phyloP scores from a whole-genome alignment of 306 rosid genomes.

The Quercus glauca region DNA sequence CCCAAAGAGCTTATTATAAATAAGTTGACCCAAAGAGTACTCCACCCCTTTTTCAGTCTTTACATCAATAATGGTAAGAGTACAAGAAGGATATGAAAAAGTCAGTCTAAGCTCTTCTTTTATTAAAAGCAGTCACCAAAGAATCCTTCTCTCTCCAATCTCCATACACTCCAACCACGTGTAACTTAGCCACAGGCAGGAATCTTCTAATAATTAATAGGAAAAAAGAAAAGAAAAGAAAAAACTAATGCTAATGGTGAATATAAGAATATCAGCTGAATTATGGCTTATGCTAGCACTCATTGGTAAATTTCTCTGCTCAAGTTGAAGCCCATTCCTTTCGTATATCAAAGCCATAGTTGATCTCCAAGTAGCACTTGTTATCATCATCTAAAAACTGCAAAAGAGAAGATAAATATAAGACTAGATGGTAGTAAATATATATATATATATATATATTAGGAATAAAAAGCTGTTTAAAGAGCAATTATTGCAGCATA shows the following conservation, averaged over 20 bases:
- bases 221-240: background rate
- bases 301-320: slow-evolving; percentile 14
- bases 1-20: background rate
- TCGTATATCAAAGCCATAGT: slow-evolving; percentile 74
- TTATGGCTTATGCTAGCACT: slow-evolving; percentile 4
- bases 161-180: slow-evolving; percentile 18
- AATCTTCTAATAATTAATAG: background rate
- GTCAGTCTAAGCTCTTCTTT: slow-evolving; percentile 7
- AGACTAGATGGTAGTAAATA: background rate
- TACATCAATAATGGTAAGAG: background rate
- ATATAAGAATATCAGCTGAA: slow-evolving; percentile 21
- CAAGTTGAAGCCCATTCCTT: slow-evolving; percentile 65
- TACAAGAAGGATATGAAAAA: background rate
- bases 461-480: background rate
- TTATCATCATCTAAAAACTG: slow-evolving; percentile 93
- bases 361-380: slow-evolving; percentile 90
- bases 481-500: background rate
- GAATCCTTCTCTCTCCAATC: slow-evolving; percentile 17
- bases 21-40: too few relatives aligned
- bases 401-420: background rate
- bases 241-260: slow-evolving; percentile 12
- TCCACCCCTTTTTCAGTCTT: background rate
- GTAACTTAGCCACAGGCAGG: slow-evolving; percentile 6
- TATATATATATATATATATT: background rate
- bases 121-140: slow-evolving; percentile 29